These are phyloP conservation scores for Atalantia buxifolia DNA, from an alignment of 345 rosid species.

Conservation along the genomic window DNA sequence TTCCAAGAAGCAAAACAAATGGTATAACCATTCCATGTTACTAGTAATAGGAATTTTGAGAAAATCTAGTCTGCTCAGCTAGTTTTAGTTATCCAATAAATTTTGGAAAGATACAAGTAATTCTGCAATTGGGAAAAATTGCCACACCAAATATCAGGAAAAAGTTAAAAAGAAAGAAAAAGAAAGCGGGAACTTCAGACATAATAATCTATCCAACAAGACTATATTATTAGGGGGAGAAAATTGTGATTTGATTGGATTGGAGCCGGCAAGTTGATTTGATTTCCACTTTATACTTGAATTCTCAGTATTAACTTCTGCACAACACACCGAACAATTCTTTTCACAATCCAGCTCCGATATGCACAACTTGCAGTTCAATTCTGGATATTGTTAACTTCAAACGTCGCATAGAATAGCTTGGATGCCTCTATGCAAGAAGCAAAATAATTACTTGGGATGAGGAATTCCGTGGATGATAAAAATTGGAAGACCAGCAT, in stretches of 20 bases:
- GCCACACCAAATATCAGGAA: background rate
- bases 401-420: background rate
- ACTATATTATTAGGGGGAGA: too few relatives aligned
- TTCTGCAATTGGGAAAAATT: background rate
- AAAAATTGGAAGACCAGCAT: conserved; percentile 26
- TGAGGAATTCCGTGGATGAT: conserved; percentile 9
- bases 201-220: background rate
- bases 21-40: too few relatives aligned
- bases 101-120: background rate
- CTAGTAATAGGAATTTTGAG: too few relatives aligned
- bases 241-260: background rate
- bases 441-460: conserved; percentile 2
- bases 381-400: background rate
- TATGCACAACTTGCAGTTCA: background rate
- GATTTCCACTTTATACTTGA: background rate
- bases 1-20: too few relatives aligned
- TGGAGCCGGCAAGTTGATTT: conserved; percentile 6
- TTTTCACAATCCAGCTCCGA: background rate
- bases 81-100: too few relatives aligned
- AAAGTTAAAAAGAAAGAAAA: background rate
- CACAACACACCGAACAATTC: background rate
- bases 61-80: too few relatives aligned
- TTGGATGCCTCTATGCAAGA: conserved; percentile 2
- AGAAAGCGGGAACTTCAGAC: background rate
- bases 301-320: background rate